phyloP scores from a whole-genome alignment of 2,329 filamentous ascomycete genomes.

The Ophiostoma triangulosporum region DNA sequence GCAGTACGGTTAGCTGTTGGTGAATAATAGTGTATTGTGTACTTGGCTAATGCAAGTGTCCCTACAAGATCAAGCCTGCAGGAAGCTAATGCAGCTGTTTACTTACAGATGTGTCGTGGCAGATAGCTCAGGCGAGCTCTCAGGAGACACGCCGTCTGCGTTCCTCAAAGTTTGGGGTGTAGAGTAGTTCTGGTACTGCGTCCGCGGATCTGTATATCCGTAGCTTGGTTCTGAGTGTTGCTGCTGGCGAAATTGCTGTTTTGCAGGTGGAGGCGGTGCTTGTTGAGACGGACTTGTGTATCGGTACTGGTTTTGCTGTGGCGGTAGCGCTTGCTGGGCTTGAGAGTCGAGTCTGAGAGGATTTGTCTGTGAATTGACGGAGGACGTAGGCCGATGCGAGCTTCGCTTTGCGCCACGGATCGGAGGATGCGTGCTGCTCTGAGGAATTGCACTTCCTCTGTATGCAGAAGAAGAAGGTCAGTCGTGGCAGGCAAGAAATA shows the following conservation, averaged over 20 bases:
- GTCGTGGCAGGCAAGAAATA: not conserved
- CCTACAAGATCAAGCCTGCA: not conserved
- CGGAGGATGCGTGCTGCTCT: conserved; percentile 21
- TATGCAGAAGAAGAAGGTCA: not conserved
- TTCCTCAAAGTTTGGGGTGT: not conserved
- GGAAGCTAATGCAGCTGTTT: not conserved
- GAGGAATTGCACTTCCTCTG: conserved; percentile 17
- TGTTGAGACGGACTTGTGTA: conserved; percentile 1
- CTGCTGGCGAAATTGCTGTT: not conserved
- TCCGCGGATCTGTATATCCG: conserved; percentile 1
- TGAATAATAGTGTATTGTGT: too few relatives aligned
- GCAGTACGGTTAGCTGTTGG: not conserved
- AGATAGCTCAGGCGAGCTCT: conserved; percentile 39
- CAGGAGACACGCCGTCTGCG: conserved; percentile 35
- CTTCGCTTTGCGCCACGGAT: conserved; percentile 19
- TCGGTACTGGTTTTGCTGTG: conserved; percentile 12
- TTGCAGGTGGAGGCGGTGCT: not conserved
- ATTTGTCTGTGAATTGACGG: conserved; percentile 46
- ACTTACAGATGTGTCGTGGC: not conserved
- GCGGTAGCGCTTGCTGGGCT: conserved; percentile 2
- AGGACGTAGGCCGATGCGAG: conserved; percentile 36
- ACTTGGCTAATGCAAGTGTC: not conserved
- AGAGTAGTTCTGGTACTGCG: conserved; percentile 10
- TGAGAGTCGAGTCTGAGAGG: conserved; percentile 24
- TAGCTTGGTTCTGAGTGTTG: conserved; percentile 1